A percentile compares a stretch with the other conserved stretches of the same genome.
These are phyloP conservation scores for Puccinia hordei DNA, from an alignment of 1,284 basidiomycete genomes.

Conservation along the genomic window DNA sequence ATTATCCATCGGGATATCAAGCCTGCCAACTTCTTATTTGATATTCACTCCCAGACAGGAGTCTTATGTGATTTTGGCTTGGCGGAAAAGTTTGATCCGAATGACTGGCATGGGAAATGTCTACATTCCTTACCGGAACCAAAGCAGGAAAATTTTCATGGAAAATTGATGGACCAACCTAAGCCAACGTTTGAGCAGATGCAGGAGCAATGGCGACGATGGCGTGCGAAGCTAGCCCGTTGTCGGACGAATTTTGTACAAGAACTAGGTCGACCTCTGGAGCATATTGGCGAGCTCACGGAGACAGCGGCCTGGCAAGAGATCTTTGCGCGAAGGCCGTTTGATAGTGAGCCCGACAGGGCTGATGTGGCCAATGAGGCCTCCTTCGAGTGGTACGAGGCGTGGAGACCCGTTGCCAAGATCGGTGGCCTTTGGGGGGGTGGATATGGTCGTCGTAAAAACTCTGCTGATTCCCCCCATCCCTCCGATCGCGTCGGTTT, in stretches of 20 bases:
- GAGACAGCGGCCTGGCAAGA: slow-evolving; percentile 3
- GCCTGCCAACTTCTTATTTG: slow-evolving; percentile 95
- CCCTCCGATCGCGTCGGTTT: slow-evolving; percentile 56
- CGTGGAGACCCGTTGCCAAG: slow-evolving; percentile 54
- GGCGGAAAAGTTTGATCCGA: slow-evolving; percentile 65
- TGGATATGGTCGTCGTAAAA: slow-evolving; percentile 65
- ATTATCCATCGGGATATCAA: slow-evolving; percentile 98
- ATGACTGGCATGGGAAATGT: slow-evolving; percentile 55
- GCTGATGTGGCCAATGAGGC: slow-evolving; percentile 12
- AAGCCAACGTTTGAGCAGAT: slow-evolving; percentile 67
- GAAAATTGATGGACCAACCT: slow-evolving; percentile 64
- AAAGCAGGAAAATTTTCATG: slow-evolving; percentile 60
- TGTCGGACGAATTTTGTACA: slow-evolving; percentile 66
- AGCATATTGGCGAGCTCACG: slow-evolving; percentile 25
- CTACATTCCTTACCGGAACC: slow-evolving; percentile 55
- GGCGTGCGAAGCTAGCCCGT: slow-evolving; percentile 70
- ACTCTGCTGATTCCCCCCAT: slow-evolving; percentile 56
- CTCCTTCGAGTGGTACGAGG: slow-evolving; percentile 28
- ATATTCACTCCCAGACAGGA: slow-evolving; percentile 78
- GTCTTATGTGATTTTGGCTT: slow-evolving; percentile 94
- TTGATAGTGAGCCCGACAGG: slow-evolving; percentile 19
- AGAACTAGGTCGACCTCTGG: neutral
- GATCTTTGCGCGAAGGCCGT: slow-evolving; percentile 9
- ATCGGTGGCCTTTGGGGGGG: slow-evolving; percentile 26
- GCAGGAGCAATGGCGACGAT: slow-evolving; percentile 66